A percentile compares a stretch with the other conserved stretches of the same genome.
phyloP scores from a whole-genome alignment of 768 basidiomycete species.

The Lentinula aciculospora region DNA sequence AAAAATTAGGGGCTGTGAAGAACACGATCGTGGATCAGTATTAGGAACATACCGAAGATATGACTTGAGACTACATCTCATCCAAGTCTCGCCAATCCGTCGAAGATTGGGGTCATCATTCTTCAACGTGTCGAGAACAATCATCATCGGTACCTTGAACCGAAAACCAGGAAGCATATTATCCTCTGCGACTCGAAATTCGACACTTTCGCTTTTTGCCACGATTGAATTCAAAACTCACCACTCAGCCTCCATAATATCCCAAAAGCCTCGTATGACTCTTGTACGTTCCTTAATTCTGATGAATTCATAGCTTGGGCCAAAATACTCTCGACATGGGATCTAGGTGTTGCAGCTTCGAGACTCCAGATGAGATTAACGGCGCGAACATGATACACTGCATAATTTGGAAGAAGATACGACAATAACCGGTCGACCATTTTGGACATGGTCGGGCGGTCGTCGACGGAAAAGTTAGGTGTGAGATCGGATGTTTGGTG shows the following conservation, averaged over 20 bases:
- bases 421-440: constrained; percentile 66
- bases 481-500: constrained; percentile 43
- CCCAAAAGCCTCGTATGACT: constrained; percentile 84
- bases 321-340: constrained; percentile 76
- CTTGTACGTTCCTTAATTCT: constrained; percentile 38
- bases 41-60: constrained; percentile 65
- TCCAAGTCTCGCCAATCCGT: constrained; percentile 92
- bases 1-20: constrained; percentile 5
- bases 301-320: constrained; percentile 63
- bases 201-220: constrained; percentile 12
- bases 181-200: constrained; percentile 47
- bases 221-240: constrained; percentile 17
- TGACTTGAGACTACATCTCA: constrained; percentile 89
- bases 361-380: constrained; percentile 82
- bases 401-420: constrained; percentile 63
- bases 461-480: constrained; percentile 50
- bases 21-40: neutral
- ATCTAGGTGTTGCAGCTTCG: constrained; percentile 46
- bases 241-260: constrained; percentile 89
- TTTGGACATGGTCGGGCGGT: constrained; percentile 47
- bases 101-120: constrained; percentile 69
- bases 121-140: constrained; percentile 78
- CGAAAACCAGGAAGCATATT: constrained; percentile 72
- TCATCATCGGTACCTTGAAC: constrained; percentile 83
- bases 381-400: constrained; percentile 76